Percentiles rank a stretch among this genome's conserved stretches.
These are phyloP conservation scores for Aquilaria malaccensis DNA, from an alignment of 345 rosid genomes.

Conservation along the genomic window DNA sequence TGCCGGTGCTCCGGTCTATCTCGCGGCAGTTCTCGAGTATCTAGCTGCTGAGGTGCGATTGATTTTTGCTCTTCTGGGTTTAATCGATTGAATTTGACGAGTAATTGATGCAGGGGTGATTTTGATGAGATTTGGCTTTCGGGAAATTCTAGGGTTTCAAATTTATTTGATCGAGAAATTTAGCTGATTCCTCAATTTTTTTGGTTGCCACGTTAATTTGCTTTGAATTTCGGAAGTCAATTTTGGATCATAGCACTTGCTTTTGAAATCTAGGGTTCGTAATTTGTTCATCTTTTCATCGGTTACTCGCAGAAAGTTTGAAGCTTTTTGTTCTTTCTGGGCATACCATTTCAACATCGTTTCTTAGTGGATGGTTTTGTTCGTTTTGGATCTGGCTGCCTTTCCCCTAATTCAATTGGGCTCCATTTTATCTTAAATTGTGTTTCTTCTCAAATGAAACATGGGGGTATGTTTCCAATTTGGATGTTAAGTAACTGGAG, in stretches of 20 bases:
- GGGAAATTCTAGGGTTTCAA: conserved; percentile 21
- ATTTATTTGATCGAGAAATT: neutral
- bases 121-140: neutral
- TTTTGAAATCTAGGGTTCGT: neutral
- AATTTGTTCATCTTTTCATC: neutral
- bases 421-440: too few species aligned
- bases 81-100: too few species aligned
- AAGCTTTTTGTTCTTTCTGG: too few species aligned
- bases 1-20: conserved; percentile 95
- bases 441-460: too few species aligned
- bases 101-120: too few species aligned
- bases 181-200: neutral
- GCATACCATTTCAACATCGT: too few species aligned
- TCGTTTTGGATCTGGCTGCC: too few species aligned
- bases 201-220: too few species aligned
- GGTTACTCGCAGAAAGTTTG: too few species aligned
- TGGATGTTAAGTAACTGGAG: neutral
- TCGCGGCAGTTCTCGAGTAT: conserved; percentile 90
- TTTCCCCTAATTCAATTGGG: too few species aligned
- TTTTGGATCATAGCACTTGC: neutral
- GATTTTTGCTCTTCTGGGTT: neutral
- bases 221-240: too few species aligned
- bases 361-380: too few species aligned
- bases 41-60: conserved; percentile 77
- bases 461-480: neutral